A percentile compares a stretch with the other conserved stretches of the same genome.
These are phyloP conservation scores for Lotus japonicus DNA, from an alignment of 306 rosid genomes.

Conservation along the genomic window DNA sequence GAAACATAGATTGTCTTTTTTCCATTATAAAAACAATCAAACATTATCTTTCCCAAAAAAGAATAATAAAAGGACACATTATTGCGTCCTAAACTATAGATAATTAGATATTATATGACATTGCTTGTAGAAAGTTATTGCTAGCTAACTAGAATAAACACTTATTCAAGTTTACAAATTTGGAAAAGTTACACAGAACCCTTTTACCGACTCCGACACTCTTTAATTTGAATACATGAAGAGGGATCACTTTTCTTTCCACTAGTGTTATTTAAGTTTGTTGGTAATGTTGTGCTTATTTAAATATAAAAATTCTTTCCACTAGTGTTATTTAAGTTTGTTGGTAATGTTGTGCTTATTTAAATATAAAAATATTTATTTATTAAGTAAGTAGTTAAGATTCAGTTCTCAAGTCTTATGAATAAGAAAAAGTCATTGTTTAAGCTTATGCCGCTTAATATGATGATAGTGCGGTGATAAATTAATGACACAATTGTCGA, in stretches of 20 bases:
- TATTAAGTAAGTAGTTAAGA: no score
- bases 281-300: background rate
- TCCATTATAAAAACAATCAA: background rate
- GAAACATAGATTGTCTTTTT: slow-evolving; percentile 18
- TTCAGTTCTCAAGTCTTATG: no score
- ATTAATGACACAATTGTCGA: no score
- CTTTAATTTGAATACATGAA: background rate
- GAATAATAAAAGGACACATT: background rate
- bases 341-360: no score
- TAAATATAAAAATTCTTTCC: background rate
- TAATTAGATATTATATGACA: background rate
- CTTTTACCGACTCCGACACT: background rate
- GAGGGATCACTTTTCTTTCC: slow-evolving; percentile 18
- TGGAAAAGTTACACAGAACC: background rate
- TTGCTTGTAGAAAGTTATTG: background rate
- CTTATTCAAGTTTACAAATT: background rate
- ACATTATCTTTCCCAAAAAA: background rate
- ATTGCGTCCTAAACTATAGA: background rate
- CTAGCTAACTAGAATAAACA: background rate
- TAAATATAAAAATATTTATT: no score
- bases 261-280: background rate
- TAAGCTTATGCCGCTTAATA: no score
- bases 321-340: no score
- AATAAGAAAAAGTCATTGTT: no score
- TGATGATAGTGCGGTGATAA: no score